Evolutionary conservation across 768 basidiomycete genomes (phyloP).

Genomic region (Lactifluus echinatus): DNA sequence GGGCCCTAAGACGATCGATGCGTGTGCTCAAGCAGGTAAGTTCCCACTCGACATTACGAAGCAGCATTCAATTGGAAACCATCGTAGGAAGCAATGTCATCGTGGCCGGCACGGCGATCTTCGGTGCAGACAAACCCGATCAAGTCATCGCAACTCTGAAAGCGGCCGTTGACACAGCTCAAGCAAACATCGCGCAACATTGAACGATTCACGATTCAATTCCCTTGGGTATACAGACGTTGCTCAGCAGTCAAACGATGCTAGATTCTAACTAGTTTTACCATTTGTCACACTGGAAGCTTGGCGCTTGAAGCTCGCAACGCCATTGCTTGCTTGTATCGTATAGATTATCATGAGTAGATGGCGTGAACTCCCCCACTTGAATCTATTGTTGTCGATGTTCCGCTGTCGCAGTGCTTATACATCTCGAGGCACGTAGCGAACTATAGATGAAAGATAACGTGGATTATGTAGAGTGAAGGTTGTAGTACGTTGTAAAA

Average conservation of each 20-base stretch:
- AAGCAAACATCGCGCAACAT: slow-evolving; percentile 34
- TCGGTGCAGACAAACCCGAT: slow-evolving; percentile 70
- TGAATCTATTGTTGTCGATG: background rate
- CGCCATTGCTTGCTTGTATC: background rate
- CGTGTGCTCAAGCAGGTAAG: slow-evolving; percentile 83
- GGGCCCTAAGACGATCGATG: slow-evolving; percentile 80
- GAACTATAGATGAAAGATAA: slow-evolving; percentile 16
- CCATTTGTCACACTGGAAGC: too few relatives aligned
- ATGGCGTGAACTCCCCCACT: background rate
- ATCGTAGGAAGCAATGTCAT: slow-evolving; percentile 88
- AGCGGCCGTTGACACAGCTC: slow-evolving; percentile 58
- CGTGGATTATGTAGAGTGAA: slow-evolving; percentile 9
- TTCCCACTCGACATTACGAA: slow-evolving; percentile 12
- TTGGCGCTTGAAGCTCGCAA: background rate
- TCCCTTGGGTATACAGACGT: too few relatives aligned
- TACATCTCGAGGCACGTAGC: slow-evolving; percentile 1
- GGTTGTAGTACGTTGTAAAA: slow-evolving; percentile 12
- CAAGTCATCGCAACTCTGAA: slow-evolving; percentile 69
- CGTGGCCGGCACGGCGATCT: slow-evolving; percentile 95
- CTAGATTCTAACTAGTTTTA: background rate
- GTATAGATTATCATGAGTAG: background rate
- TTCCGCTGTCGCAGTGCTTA: slow-evolving; percentile 5
- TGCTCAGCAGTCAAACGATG: background rate
- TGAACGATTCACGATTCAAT: background rate
- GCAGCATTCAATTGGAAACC: background rate